These are phyloP conservation scores for Chalciporus chontae DNA, from an alignment of 768 basidiomycete genomes.

Conservation along the genomic window DNA sequence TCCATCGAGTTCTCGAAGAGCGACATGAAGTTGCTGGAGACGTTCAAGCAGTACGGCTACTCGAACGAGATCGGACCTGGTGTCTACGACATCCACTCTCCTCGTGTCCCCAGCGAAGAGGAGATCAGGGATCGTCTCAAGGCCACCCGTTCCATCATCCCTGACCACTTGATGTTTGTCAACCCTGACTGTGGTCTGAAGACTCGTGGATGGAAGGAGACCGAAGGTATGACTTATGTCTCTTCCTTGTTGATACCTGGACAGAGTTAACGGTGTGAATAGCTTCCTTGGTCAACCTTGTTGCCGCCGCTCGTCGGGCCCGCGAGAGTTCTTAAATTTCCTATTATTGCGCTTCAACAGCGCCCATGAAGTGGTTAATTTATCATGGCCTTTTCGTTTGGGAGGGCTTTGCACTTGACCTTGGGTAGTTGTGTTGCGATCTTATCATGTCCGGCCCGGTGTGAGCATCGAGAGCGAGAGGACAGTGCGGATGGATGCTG, in stretches of 20 bases:
- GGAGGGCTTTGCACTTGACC: constrained; percentile 43
- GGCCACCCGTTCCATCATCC: constrained; percentile 79
- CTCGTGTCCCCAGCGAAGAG: constrained; percentile 89
- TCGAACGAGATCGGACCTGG: constrained; percentile 97
- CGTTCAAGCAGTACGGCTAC: constrained; percentile 94
- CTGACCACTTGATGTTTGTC: constrained; percentile 78
- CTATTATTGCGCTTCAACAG: constrained; percentile 83
- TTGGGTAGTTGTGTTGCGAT: constrained; percentile 50
- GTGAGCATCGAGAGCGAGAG: constrained; percentile 11
- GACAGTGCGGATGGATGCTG: constrained; percentile 16
- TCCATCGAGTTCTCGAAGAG: constrained; percentile 98
- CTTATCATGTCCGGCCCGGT: constrained; percentile 24
- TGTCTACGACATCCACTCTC: constrained; percentile 99
- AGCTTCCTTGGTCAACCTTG: constrained; percentile 82
- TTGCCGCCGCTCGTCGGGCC: constrained; percentile 91
- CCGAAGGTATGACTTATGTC: constrained; percentile 55
- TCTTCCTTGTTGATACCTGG: not conserved
- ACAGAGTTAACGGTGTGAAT: constrained; percentile 6
- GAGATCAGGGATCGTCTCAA: constrained; percentile 94
- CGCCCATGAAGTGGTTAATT: constrained; percentile 69
- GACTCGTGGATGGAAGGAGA: constrained; percentile 99
- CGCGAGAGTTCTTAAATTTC: constrained; percentile 70
- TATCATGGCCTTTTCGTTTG: constrained; percentile 35
- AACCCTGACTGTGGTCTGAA: constrained; percentile 99
- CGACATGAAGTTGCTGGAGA: constrained; percentile 94